Base-by-base conservation (phyloP, 2,329 filamentous ascomycete species). In the Tolypocladium tundrense region DNA sequence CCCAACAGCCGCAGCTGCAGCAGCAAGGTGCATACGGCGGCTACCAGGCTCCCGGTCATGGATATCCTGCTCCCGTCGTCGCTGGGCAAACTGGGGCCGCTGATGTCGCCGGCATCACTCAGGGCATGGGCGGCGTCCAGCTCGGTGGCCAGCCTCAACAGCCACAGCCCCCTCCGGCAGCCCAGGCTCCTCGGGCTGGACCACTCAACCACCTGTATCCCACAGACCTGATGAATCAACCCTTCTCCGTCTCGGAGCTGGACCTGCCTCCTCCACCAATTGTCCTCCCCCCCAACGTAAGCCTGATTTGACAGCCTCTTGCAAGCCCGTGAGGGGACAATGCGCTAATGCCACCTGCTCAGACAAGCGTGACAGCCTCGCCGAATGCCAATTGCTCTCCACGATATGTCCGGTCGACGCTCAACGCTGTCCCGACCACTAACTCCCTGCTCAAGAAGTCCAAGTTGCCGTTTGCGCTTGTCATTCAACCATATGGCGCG, bases 391-490 rank as follows among this genome's bases (percentile, higher is more conserved):
- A 97, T 75, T 96, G 92, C 77, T 85, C 91, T 57, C 84, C 92
- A 31, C 95, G 95, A 79, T 99, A 95, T 72, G 87, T 97, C 63
- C 90, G 94, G 65, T 97, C 94, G 24, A 97, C 94, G 7, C 77
- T 99, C 63, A 97, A 97, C 72, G 91, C 91, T 33, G 87, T 97
- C 50, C 94, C 94, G 3, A 96, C 91, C 27, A 97, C 90, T 59
- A 85, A 95, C 73, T 94, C 90, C 24, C 81, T 97, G 33, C 82
- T 99, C 60, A 99, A 97, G 78, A 97, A 97, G 78, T 96, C 92
- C 58, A 94, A 92, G 73, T 81, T 99, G 59, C 94, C 94, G 0
- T 96, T 97, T 70, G 92, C 93, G 45, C 86, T 99, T 42, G 87
- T 97, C 62, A 97, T 99, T 64, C 93, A 97, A 74, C 94, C 94